Evolutionary conservation across 345 rosid genomes (phyloP).

Genomic region (Barbarea vulgaris): DNA sequence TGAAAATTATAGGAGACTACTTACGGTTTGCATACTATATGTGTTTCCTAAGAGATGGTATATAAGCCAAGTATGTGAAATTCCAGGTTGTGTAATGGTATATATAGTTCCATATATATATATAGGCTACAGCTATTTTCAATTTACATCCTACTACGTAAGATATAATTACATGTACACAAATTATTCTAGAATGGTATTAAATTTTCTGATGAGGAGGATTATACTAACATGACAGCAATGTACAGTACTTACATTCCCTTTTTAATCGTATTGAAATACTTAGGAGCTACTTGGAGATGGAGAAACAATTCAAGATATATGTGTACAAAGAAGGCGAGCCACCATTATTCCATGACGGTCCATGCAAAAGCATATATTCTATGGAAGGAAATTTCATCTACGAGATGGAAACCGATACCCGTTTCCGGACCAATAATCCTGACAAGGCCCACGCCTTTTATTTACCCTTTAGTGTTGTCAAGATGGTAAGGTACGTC

Average conservation of each 20-base stretch:
- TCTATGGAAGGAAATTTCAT: conserved; percentile 90
- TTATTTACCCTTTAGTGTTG: conserved; percentile 82
- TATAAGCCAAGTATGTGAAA: too few relatives aligned
- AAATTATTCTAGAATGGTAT: not conserved
- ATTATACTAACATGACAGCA: not conserved
- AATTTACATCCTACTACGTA: too few relatives aligned
- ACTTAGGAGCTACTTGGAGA: conserved; percentile 83
- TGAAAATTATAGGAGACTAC: not conserved
- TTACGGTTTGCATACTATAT: not conserved
- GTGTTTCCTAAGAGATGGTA: not conserved
- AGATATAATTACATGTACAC: not conserved
- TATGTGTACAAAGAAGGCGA: conserved; percentile 85
- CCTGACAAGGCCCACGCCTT: conserved; percentile 73
- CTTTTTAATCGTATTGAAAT: not conserved
- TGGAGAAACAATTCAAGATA: conserved; percentile 81
- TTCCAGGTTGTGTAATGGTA: not conserved
- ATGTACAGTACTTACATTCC: not conserved
- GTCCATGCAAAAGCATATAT: conserved; percentile 93
- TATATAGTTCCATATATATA: not conserved
- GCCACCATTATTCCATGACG: conserved; percentile 81
- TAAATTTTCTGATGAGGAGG: not conserved
- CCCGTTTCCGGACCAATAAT: conserved; percentile 53
- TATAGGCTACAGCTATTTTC: not conserved
- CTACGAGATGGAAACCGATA: conserved; percentile 49
- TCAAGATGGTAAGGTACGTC: conserved; percentile 73